phyloP scores from a whole-genome alignment of 805 yeast genomes.

The Schizosaccharomyces pombe region DNA sequence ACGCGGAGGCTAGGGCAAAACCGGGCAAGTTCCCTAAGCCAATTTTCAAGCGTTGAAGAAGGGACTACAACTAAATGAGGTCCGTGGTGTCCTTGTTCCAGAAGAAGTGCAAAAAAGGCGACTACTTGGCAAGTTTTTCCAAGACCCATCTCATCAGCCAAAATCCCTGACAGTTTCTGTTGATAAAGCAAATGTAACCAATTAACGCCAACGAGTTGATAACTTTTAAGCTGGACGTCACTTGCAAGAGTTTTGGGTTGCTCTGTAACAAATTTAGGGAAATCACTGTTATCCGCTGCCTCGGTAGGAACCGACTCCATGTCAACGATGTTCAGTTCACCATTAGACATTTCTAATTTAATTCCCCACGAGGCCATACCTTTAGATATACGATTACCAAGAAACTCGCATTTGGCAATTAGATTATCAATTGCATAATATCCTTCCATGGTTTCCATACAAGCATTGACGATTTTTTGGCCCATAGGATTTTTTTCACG shows the following conservation, averaged over 20 bases:
- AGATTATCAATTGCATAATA: conserved; percentile 88
- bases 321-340: conserved; percentile 34
- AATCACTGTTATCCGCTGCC: not conserved
- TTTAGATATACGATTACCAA: conserved; percentile 43
- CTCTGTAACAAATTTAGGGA: conserved; percentile 23
- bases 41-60: conserved; percentile 82
- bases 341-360: conserved; percentile 34
- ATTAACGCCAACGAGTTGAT: conserved; percentile 83
- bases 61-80: conserved; percentile 87
- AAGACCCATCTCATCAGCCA: conserved; percentile 96
- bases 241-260: conserved; percentile 48
- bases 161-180: conserved; percentile 68
- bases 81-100: conserved; percentile 61
- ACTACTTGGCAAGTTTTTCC: conserved; percentile 92
- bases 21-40: conserved; percentile 81
- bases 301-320: conserved; percentile 2
- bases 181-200: conserved; percentile 83
- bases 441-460: conserved; percentile 22
- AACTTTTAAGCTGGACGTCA: conserved; percentile 42
- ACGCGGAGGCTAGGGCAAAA: conserved; percentile 93
- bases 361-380: conserved; percentile 82
- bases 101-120: conserved; percentile 66
- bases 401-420: conserved; percentile 56
- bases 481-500: not conserved
- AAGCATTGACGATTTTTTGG: conserved; percentile 1